A percentile compares a stretch with the other conserved stretches of the same genome.
These are phyloP conservation scores for Suillus placidus DNA, from an alignment of 768 basidiomycete species.

Conservation along the genomic window DNA sequence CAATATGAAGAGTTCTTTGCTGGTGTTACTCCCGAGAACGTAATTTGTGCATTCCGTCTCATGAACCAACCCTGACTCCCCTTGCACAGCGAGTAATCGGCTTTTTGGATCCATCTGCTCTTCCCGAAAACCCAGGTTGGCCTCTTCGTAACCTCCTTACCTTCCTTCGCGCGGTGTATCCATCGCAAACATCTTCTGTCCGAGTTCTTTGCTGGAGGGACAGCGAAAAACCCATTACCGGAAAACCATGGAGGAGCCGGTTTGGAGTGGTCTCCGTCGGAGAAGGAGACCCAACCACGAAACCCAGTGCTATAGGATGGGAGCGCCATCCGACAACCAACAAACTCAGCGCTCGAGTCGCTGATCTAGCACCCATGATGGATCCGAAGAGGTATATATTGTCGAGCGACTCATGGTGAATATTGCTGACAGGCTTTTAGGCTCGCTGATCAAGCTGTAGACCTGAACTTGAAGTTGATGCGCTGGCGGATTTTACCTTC, in stretches of 20 bases:
- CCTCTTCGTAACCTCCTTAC: slow-evolving; percentile 90
- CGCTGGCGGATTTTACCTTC: slow-evolving; percentile 93
- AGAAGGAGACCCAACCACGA: slow-evolving; percentile 21
- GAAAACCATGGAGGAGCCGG: slow-evolving; percentile 60
- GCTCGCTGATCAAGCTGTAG: slow-evolving; percentile 95
- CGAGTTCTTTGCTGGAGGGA: slow-evolving; percentile 83
- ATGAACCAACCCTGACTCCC: slow-evolving; percentile 4
- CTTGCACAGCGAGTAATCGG: slow-evolving; percentile 50
- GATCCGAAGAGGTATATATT: slow-evolving; percentile 72
- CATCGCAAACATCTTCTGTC: slow-evolving; percentile 48
- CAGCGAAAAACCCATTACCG: slow-evolving; percentile 45
- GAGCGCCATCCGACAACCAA: slow-evolving; percentile 84
- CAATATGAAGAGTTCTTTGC: slow-evolving; percentile 62
- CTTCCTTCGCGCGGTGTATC: slow-evolving; percentile 69
- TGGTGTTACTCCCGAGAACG: slow-evolving; percentile 42
- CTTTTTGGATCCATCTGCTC: slow-evolving; percentile 86
- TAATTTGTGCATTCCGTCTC: slow-evolving; percentile 23
- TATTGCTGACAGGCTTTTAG: slow-evolving; percentile 39
- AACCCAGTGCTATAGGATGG: slow-evolving; percentile 87
- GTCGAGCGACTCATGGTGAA: not conserved
- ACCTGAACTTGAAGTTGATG: slow-evolving; percentile 97
- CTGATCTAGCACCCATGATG: slow-evolving; percentile 96
- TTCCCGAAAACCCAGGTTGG: slow-evolving; percentile 80
- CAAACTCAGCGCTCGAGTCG: slow-evolving; percentile 83
- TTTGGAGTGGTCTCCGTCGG: slow-evolving; percentile 50